Evolutionary conservation across 2,329 filamentous ascomycete species (phyloP).

Genomic region (Hypoxylon sp.): DNA sequence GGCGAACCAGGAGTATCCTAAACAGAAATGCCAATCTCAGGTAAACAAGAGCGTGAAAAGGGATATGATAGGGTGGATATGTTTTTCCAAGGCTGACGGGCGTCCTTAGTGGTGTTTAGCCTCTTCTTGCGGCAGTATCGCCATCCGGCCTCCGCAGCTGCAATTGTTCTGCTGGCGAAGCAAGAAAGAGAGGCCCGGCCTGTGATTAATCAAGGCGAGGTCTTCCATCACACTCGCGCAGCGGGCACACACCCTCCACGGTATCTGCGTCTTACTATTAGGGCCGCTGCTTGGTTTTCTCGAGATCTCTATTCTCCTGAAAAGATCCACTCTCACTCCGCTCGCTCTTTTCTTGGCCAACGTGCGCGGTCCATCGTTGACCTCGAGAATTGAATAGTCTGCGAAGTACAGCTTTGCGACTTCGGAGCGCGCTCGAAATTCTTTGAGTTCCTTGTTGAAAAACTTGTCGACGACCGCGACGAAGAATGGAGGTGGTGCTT

Average conservation of each 20-base stretch:
- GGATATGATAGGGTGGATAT: neutral
- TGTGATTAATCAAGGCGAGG: conserved; percentile 56
- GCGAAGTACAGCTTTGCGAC: conserved; percentile 79
- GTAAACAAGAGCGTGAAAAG: neutral
- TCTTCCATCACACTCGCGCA: conserved; percentile 79
- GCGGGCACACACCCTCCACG: conserved; percentile 68
- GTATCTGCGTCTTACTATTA: conserved; percentile 28
- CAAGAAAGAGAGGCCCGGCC: conserved; percentile 68
- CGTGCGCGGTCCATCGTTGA: conserved; percentile 70
- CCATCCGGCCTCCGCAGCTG: conserved; percentile 69
- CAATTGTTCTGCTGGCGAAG: conserved; percentile 69
- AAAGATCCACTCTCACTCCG: conserved; percentile 66
- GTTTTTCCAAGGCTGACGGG: neutral
- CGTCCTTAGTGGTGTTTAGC: conserved; percentile 7
- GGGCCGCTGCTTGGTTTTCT: conserved; percentile 45
- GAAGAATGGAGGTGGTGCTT: conserved; percentile 63
- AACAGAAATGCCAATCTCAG: neutral
- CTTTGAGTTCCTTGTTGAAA: conserved; percentile 71
- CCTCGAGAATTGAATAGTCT: conserved; percentile 78
- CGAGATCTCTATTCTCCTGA: conserved; percentile 72
- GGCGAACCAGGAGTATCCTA: neutral
- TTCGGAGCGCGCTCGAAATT: conserved; percentile 73
- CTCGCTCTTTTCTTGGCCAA: conserved; percentile 58
- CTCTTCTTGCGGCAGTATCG: conserved; percentile 55
- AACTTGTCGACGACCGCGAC: conserved; percentile 74